Conservation (phyloP, 495 filamentous ascomycete genomes). For the Penicillium dipodomyicola region DNA sequence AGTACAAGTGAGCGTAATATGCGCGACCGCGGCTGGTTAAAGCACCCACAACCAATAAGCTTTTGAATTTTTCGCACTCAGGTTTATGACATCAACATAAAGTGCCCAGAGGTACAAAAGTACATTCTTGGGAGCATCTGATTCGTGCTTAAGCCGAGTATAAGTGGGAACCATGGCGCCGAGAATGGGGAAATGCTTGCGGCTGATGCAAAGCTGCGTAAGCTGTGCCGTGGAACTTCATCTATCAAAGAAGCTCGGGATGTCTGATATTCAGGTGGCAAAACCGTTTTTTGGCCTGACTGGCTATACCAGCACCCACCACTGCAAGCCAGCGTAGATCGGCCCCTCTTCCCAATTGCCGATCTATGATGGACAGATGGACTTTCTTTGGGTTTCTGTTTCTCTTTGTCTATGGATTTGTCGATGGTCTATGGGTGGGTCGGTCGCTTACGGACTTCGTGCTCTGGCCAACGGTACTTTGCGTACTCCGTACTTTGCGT, state of each 20-base stretch:
- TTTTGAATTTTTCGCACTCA: background rate
- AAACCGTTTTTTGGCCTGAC: constrained; percentile 14
- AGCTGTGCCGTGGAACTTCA: constrained; percentile 2
- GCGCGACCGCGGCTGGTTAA: too few relatives aligned
- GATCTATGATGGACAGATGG: background rate
- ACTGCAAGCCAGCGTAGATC: constrained; percentile 1
- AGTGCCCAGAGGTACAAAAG: background rate
- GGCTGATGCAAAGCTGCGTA: constrained; percentile 13
- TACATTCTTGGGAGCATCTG: background rate
- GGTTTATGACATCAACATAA: background rate
- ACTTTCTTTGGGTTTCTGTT: background rate
- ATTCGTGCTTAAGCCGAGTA: background rate
- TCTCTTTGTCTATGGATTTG: background rate
- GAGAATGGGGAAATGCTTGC: constrained; percentile 1
- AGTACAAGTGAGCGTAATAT: too few relatives aligned
- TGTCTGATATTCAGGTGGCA: constrained; percentile 16
- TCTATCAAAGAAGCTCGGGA: background rate
- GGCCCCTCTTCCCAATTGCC: background rate
- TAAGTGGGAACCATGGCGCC: background rate
- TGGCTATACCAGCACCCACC: constrained; percentile 6
- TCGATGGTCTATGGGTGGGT: background rate
- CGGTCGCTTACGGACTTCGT: constrained; percentile 2
- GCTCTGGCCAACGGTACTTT: background rate
- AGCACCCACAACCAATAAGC: background rate
- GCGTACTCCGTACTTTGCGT: too few relatives aligned